Percentiles rank a stretch among this genome's conserved stretches.
Evolutionary conservation across 2,329 filamentous ascomycete species (phyloP).

Genomic region (Alternaria sp.): DNA sequence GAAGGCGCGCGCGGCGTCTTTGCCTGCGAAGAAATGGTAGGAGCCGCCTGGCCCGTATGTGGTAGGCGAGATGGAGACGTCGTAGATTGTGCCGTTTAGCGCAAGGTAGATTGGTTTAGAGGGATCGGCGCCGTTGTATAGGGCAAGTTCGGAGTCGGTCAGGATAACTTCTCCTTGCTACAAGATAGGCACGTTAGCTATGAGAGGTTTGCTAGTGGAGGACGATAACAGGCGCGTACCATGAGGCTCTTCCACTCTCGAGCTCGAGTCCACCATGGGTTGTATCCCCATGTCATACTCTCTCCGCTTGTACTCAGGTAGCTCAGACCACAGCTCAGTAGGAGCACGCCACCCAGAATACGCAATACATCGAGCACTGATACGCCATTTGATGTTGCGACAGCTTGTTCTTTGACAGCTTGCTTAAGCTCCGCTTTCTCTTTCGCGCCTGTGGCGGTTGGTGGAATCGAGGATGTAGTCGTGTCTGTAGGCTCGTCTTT

Average conservation of each 20-base stretch:
- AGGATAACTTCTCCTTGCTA: slow-evolving; percentile 69
- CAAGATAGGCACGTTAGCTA: neutral
- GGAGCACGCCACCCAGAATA: slow-evolving; percentile 70
- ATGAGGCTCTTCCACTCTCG: slow-evolving; percentile 45
- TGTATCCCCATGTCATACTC: slow-evolving; percentile 51
- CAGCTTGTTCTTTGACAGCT: slow-evolving; percentile 35
- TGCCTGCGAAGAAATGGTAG: slow-evolving; percentile 87
- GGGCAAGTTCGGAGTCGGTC: slow-evolving; percentile 75
- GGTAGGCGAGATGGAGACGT: slow-evolving; percentile 70
- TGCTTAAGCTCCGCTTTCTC: slow-evolving; percentile 39
- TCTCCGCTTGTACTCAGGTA: slow-evolving; percentile 78
- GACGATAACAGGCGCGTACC: slow-evolving; percentile 26
- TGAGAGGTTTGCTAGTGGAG: neutral
- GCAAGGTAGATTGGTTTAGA: slow-evolving; percentile 85
- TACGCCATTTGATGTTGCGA: slow-evolving; percentile 29
- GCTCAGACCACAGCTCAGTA: slow-evolving; percentile 74
- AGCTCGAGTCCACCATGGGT: slow-evolving; percentile 49
- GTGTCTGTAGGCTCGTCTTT: slow-evolving; percentile 15
- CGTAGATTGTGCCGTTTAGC: slow-evolving; percentile 86
- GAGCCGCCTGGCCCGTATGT: slow-evolving; percentile 74
- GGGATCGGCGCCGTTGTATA: slow-evolving; percentile 80
- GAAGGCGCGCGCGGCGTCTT: slow-evolving; percentile 86
- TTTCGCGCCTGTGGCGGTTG: slow-evolving; percentile 23
- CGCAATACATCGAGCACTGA: slow-evolving; percentile 70
- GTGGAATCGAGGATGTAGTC: slow-evolving; percentile 14